Base-by-base conservation (phyloP, 2,329 filamentous ascomycete species). In the Microascus cirrosus region DNA sequence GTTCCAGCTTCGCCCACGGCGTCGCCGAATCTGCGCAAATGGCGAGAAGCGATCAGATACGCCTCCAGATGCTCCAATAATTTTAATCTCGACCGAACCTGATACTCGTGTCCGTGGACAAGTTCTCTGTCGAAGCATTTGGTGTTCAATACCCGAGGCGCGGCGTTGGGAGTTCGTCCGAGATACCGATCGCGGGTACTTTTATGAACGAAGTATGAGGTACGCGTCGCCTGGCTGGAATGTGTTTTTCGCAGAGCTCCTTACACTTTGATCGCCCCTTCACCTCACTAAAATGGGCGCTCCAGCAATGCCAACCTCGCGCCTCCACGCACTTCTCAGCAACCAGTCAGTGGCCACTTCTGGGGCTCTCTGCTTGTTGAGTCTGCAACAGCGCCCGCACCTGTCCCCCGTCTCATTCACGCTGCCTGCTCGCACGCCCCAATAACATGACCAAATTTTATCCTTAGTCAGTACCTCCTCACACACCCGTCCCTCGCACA, bases 401-500 rank as follows among this genome's bases (percentile, higher is more conserved):
- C 45, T 53, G 45, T 53, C 25, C 55, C 45, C 34, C 32, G n/a
- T 22, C 22, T 8, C 20, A 11, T 24, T 20, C 45, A 22, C 6
- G 28, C 45, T 42, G 34, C 28, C 54, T 24, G 36, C 54, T 35
- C 36, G 36, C 28, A 35, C 55, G 42, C 55, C 55, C 24, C 28
- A 56, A 22, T 20, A 50, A 50, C 45, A 50, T 24, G 45, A 50
- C n/a, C 45, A 50, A 50, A 50, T 24, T 50, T 50, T 22, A 22
- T 50, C 45, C 45, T 24, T 22, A 50, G 20, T 50, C 22, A 50
- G 50, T 56, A n/a, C 36, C 36, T 50, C 39, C 48, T 45, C 55
- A 25, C 55, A 56, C 55, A 56, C 55, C 55, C 55, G 50, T n/a
- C 39, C 34, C 25, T 56, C 55, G 22, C 55, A 56, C 55, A 56